phyloP scores from a whole-genome alignment of 306 rosid genomes.

The Carpinus viminea region DNA sequence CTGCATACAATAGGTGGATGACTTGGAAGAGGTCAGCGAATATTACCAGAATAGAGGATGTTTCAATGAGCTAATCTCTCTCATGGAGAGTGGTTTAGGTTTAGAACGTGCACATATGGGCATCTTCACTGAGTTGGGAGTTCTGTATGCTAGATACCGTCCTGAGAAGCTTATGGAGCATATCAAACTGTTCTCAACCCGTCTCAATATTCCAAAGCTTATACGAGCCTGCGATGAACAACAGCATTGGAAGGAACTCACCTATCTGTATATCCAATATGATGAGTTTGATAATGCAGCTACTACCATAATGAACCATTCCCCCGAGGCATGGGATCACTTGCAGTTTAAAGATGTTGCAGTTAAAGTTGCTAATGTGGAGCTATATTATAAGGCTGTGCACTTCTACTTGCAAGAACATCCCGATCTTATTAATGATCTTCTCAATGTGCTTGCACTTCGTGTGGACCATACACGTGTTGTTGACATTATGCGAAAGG shows the following conservation, averaged over 20 bases:
- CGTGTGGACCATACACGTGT: conserved; percentile 99
- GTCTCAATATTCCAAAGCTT: conserved; percentile 96
- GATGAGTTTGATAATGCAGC: conserved; percentile 99
- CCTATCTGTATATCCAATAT: conserved; percentile 94
- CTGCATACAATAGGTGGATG: conserved; percentile 77
- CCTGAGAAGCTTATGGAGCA: conserved; percentile 99
- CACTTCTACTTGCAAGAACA: conserved; percentile 99
- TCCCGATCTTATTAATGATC: conserved; percentile 96
- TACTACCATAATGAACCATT: conserved; percentile 97
- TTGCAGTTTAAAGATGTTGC: conserved; percentile 96
- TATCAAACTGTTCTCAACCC: conserved; percentile 88
- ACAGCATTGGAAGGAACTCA: conserved; percentile 96
- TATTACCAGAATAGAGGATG: conserved; percentile 98
- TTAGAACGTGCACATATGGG: conserved; percentile 99
- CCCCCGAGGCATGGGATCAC: conserved; percentile 99
- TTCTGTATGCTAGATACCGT: conserved; percentile 98
- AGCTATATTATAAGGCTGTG: conserved; percentile 92
- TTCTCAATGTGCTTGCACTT: conserved; percentile 94
- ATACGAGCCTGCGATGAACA: conserved; percentile 99
- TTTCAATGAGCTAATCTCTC: conserved; percentile 94
- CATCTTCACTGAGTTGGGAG: conserved; percentile 97
- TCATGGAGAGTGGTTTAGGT: conserved; percentile 99
- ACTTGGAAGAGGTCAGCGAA: conserved; percentile 98
- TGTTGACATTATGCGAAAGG: conserved; percentile 99
- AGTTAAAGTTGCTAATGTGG: conserved; percentile 95